Evolutionary conservation across 140 eudicot species (phyloP), one percentile per base, ranked within the genome.

Genomic region (Ambrosia hybrid): DNA sequence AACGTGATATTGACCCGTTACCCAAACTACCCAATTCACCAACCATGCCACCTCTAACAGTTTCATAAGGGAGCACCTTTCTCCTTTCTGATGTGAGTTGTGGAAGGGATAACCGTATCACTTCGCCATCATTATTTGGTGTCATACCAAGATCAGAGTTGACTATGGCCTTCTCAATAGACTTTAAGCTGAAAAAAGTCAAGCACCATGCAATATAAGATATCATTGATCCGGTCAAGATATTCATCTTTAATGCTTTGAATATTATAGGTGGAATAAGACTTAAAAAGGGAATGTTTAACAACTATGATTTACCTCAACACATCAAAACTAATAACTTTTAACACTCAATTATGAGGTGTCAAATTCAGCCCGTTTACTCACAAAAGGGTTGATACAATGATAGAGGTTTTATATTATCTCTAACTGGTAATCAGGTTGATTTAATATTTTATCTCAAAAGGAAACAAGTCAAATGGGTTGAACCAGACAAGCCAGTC

Each of bases 111-210:
- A 95, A 82, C 33, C 99, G 87, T 70, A 95, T 86, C 75, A 95
- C 86, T 56, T 95, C 96, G 43, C 97, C 95, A 78, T 95, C 99
- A 70, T 91, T 95, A 38, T 76, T 91, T 64, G 96, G 91, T 65
- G 90, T 83, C 81, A 91, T 17, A 76, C 96, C 99, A 82, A 91
- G 87, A 68, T 86, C 78, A 5, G 99, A 83, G 80, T 63, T 76
- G 48, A 91, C 95, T 63, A 95, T 85, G 58, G 99, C 99, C 83
- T 95, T 95, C 86, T 95, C 97, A 67, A 95, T 95, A 60, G 87
- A 70, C 85, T 95, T 95, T 74, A 95, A 88, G 73, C 99, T 95
- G 95, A 61, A 78, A 76, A 81, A 41, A 33, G 57, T 11, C 67
- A 37, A 41, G 51, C 43, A 14, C 15, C 10, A 61, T 5, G 53